Evolutionary conservation across 2,329 filamentous ascomycete species (phyloP).

Genomic region (Podosphaera xanthii): DNA sequence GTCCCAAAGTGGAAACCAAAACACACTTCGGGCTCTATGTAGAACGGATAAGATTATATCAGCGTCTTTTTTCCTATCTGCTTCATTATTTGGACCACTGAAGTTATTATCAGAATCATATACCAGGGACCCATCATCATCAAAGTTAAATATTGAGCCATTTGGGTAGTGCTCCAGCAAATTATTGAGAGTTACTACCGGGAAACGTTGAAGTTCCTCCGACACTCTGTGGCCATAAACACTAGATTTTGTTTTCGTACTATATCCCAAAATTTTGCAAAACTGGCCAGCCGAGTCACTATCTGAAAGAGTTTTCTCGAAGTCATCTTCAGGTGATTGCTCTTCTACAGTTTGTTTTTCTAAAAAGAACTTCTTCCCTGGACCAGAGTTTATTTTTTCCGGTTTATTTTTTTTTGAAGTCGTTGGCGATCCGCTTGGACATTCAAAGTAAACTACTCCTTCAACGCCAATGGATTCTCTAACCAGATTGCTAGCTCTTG

Average conservation of each 20-base stretch:
- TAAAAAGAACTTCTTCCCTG: constrained; percentile 1
- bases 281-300: constrained; percentile 8
- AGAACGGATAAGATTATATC: constrained; percentile 18
- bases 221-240: constrained; percentile 9
- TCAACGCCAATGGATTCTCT: constrained; percentile 15
- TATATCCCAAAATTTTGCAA: constrained; percentile 14
- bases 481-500: constrained; percentile 14
- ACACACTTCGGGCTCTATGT: constrained; percentile 23
- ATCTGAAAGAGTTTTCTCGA: constrained; percentile 6
- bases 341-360: constrained; percentile 9
- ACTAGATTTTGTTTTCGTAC: constrained; percentile 12
- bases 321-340: constrained; percentile 9
- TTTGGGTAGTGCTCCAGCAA: constrained; percentile 15
- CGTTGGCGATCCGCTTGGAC: constrained; percentile 6
- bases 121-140: constrained; percentile 11
- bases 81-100: constrained; percentile 4
- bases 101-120: constrained; percentile 10
- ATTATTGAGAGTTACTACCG: constrained; percentile 11
- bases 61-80: constrained; percentile 13
- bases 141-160: constrained; percentile 15
- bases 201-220: constrained; percentile 8
- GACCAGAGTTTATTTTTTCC: constrained; percentile 3
- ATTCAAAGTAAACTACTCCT: constrained; percentile 13
- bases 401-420: too few species aligned
- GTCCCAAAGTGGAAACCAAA: constrained; percentile 27